Base-by-base conservation (phyloP, 345 rosid genomes). In the Aethionema arabicum region DNA sequence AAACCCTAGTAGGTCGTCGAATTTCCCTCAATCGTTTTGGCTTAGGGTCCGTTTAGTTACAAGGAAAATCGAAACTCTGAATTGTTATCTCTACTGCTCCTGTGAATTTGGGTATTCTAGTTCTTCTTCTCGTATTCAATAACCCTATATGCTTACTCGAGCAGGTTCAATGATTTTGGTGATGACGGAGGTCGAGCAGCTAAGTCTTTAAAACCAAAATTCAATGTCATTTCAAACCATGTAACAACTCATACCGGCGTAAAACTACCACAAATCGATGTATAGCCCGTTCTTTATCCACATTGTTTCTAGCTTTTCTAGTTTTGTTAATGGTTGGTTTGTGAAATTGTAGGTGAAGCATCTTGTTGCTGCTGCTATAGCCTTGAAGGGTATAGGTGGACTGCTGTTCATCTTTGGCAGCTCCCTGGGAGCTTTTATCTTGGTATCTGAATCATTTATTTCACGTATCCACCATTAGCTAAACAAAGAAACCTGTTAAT, bases 381-480 rank as follows among this genome's bases (percentile, higher is more conserved):
- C 84, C 29, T 51, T 83, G 63, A 88, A 85, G 67, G 92, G 85
- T 57, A 32, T 82, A 4, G 96, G 96, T 3, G 76, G 96, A 42
- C 76, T 85, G 42, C 69, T 85, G 43, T 88, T 88, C 59, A 74
- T 85, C 63, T 57, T 82, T 42, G 96, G 88, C 40, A 83, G 85
- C 74, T 57, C 83, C 4, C 32, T 83, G 30, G 96, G 96, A 41
- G 88, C 93, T 38, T 79, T 77, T 82, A 81, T 88, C 61, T 72
- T 88, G 90, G 96, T 88, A 57, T 5, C 78, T 65, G 27, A 21
- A 21, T 21, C 27, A 21, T 21, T 21, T 21, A 2, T 21, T 21
- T 21, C 27, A n/a, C 7, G 15, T 27, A 4, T 36, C 16, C 27
- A 4, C 27, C 2, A 1, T 27, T 11, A 36, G 4, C 38, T 14